These are phyloP conservation scores for Filobasidium wieringae DNA, from an alignment of 768 basidiomycete species.

Conservation along the genomic window DNA sequence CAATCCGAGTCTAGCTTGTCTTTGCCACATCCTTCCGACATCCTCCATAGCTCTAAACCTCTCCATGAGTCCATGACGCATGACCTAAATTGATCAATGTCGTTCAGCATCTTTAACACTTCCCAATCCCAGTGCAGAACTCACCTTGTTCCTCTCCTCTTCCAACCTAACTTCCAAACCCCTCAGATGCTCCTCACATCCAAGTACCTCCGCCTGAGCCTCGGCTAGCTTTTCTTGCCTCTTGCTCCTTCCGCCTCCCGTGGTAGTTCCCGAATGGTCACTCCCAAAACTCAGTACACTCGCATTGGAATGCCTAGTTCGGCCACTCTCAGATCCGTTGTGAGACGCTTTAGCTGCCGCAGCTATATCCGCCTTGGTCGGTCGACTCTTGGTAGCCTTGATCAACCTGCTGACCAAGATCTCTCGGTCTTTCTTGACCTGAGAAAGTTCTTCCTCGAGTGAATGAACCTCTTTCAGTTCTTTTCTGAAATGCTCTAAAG, in stretches of 20 bases:
- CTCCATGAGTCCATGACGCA: slow-evolving; percentile 35
- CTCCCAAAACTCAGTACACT: slow-evolving; percentile 23
- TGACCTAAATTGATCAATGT: slow-evolving; percentile 17
- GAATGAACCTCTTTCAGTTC: slow-evolving; percentile 37
- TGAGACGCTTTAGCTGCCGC: slow-evolving; percentile 15
- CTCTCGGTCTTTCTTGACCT: slow-evolving; percentile 36
- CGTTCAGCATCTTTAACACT: not conserved
- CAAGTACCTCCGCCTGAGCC: slow-evolving; percentile 37
- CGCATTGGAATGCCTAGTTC: slow-evolving; percentile 16
- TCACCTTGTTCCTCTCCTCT: slow-evolving; percentile 31
- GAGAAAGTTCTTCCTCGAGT: slow-evolving; percentile 36
- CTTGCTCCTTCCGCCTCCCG: slow-evolving; percentile 27
- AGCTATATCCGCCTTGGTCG: slow-evolving; percentile 31
- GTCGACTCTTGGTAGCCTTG: slow-evolving; percentile 35
- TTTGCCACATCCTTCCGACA: slow-evolving; percentile 37
- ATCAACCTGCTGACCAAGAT: slow-evolving; percentile 36
- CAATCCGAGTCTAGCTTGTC: slow-evolving; percentile 32
- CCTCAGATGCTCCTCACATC: slow-evolving; percentile 37
- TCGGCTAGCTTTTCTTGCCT: slow-evolving; percentile 32
- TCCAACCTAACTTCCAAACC: slow-evolving; percentile 34
- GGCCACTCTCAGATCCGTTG: slow-evolving; percentile 3
- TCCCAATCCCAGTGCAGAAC: not conserved
- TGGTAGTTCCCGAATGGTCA: slow-evolving; percentile 22
- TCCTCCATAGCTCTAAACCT: slow-evolving; percentile 37
- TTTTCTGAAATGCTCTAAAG: slow-evolving; percentile 35